These are phyloP conservation scores for Candida endomychidarum DNA, from an alignment of 805 yeast genomes.

Conservation along the genomic window DNA sequence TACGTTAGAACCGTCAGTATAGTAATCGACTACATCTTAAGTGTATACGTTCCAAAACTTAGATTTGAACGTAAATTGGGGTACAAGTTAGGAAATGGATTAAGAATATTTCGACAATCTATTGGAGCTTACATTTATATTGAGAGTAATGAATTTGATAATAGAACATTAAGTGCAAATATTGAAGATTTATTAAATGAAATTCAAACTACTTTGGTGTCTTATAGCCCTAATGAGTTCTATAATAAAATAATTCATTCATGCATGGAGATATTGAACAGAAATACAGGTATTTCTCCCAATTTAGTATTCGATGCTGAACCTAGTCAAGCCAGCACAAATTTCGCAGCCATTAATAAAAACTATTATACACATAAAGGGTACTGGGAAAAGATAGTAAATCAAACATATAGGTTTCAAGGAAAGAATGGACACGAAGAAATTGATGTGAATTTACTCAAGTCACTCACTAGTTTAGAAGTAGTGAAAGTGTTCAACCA, in stretches of 20 bases:
- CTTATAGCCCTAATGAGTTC: slow-evolving; percentile 5
- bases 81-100: slow-evolving; percentile 12
- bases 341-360: slow-evolving; percentile 18
- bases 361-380: slow-evolving; percentile 39
- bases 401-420: slow-evolving; percentile 42
- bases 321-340: slow-evolving; percentile 30
- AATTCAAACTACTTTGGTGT: background rate
- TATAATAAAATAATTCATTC: slow-evolving; percentile 4
- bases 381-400: slow-evolving; percentile 50
- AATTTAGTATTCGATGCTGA: slow-evolving; percentile 23
- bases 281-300: slow-evolving; percentile 14
- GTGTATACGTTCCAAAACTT: background rate
- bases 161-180: slow-evolving; percentile 1
- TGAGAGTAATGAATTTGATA: slow-evolving; percentile 12
- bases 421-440: slow-evolving; percentile 29
- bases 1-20: slow-evolving; percentile 9
- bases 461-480: slow-evolving; percentile 23
- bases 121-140: slow-evolving; percentile 16
- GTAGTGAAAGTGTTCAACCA: slow-evolving; percentile 3
- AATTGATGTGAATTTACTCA: slow-evolving; percentile 32
- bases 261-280: slow-evolving; percentile 3
- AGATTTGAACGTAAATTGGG: slow-evolving; percentile 10
- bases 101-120: slow-evolving; percentile 11
- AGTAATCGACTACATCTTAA: slow-evolving; percentile 10
- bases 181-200: slow-evolving; percentile 13